Evolutionary conservation across 2,329 filamentous ascomycete species (phyloP).

Genomic region (Ceratocystis alfenasii): DNA sequence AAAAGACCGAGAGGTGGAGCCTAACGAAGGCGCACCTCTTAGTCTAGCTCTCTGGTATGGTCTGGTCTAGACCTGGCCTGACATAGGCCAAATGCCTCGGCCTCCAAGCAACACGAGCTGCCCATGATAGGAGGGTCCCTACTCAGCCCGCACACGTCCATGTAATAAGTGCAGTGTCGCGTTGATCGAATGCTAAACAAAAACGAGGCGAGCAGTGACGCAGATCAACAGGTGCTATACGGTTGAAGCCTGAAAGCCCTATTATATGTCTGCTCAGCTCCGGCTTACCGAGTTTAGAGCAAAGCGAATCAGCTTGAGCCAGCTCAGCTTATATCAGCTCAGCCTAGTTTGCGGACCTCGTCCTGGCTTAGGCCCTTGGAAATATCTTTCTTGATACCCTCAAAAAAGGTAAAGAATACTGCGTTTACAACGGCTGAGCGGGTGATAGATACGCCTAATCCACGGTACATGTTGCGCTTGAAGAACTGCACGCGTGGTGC

Average conservation of each 20-base stretch:
- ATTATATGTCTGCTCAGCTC: constrained; percentile 26
- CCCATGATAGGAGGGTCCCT: background rate
- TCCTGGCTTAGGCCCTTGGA: background rate
- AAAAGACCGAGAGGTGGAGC: background rate
- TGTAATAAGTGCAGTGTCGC: no score
- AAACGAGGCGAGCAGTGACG: no score
- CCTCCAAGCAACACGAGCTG: no score
- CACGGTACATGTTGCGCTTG: constrained; percentile 67
- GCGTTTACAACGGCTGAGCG: constrained; percentile 74
- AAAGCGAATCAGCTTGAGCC: no score
- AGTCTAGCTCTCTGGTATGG: no score
- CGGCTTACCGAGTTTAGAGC: no score
- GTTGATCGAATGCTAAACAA: no score
- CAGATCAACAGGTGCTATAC: no score
- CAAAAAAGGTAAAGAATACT: constrained; percentile 82
- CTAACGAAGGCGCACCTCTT: no score
- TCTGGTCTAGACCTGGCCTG: no score
- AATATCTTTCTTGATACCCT: constrained; percentile 64
- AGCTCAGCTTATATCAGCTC: background rate
- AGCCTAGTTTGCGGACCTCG: constrained; percentile 27
- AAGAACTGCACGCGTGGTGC: constrained; percentile 68
- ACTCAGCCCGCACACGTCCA: background rate
- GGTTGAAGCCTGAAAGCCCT: no score
- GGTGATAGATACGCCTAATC: constrained; percentile 70
- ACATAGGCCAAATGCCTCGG: no score